phyloP scores from a whole-genome alignment of 441 rosid species.

The Populus hybrid region DNA sequence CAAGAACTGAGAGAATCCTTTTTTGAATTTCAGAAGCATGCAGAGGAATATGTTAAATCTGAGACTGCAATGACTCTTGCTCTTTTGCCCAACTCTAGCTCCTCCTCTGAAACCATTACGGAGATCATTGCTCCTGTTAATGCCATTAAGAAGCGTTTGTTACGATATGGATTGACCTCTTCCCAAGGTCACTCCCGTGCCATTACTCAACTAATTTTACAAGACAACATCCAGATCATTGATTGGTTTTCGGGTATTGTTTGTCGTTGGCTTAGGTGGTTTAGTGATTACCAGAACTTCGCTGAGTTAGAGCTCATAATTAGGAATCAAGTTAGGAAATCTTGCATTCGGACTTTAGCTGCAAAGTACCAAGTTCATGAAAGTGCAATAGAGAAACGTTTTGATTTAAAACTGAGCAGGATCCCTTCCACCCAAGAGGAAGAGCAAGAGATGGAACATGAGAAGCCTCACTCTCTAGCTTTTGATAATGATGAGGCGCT shows the following conservation, averaged over 20 bases:
- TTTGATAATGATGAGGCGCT: conserved; percentile 57
- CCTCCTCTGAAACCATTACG: conserved; percentile 36
- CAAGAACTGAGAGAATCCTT: conserved; percentile 69
- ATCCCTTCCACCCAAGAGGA: conserved; percentile 53
- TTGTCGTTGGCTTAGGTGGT: conserved; percentile 74
- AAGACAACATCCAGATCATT: conserved; percentile 64
- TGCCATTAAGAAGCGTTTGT: conserved; percentile 68
- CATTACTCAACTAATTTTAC: conserved; percentile 55
- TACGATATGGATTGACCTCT: conserved; percentile 68
- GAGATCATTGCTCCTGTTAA: conserved; percentile 66
- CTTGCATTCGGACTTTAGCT: conserved; percentile 89
- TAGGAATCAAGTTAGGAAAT: conserved; percentile 53
- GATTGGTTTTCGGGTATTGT: conserved; percentile 82
- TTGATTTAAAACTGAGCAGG: conserved; percentile 58
- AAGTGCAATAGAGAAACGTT: conserved; percentile 60
- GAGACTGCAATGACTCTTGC: conserved; percentile 67
- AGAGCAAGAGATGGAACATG: conserved; percentile 47
- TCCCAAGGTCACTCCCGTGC: conserved; percentile 56
- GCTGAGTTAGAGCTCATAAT: conserved; percentile 60
- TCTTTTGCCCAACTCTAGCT: conserved; percentile 50
- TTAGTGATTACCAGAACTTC: conserved; percentile 60
- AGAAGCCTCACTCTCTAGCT: conserved; percentile 33
- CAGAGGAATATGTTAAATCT: conserved; percentile 64
- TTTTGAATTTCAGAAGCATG: conserved; percentile 64
- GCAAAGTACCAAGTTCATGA: conserved; percentile 75